Evolutionary conservation across 768 basidiomycete species (phyloP), one percentile per base, ranked within the genome.

Genomic region (Hygrophorus russula): DNA sequence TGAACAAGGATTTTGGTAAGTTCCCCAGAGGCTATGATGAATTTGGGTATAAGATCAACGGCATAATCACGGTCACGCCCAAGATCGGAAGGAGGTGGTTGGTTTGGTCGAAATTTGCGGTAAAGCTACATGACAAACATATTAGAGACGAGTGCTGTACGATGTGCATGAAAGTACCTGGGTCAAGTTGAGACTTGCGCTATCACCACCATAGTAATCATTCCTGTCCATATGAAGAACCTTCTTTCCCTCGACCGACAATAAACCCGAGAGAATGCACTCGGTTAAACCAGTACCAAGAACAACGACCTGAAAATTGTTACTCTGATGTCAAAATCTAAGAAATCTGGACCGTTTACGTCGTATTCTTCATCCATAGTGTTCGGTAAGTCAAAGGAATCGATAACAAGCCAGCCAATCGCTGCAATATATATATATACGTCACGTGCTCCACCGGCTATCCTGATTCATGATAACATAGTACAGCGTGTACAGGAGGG

Each of bases 171-270:
- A 40, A 44, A 44, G 39, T 56, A 88, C 94, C 80, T 99, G 96
- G 14, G 92, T 96, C 55, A 99, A 65, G 69, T 98, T 99, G 62
- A 98, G 69, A 69, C 87, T 91, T 36, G 96, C 96, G 57, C 88
- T 87, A 58, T 97, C 96, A 44, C 88, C 96, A 36, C 96, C 96
- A 49, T 99, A 99, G 66, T 99, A 99, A 64, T 99, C 94, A 57
- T 98, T 98, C 56, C 90, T 74, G 65, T 94, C 92, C 76, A 96
- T 97, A 65, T 99, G 96, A 40, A 99, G 80, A 56, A 99, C 96
- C 69, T 98, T 99, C 77, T 98, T 97, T 50, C 96, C 94, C 62
- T 97, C 96, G 36, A 97, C 94, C n/a, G 94, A 98, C 55, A 99
- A 73, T 55, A 99, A 68, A 30, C 96, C 96, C 12, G 96, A 98